Evolutionary conservation across 2,329 filamentous ascomycete genomes (phyloP).

Genomic region (Pseudopyrenochaeta lycopersici): DNA sequence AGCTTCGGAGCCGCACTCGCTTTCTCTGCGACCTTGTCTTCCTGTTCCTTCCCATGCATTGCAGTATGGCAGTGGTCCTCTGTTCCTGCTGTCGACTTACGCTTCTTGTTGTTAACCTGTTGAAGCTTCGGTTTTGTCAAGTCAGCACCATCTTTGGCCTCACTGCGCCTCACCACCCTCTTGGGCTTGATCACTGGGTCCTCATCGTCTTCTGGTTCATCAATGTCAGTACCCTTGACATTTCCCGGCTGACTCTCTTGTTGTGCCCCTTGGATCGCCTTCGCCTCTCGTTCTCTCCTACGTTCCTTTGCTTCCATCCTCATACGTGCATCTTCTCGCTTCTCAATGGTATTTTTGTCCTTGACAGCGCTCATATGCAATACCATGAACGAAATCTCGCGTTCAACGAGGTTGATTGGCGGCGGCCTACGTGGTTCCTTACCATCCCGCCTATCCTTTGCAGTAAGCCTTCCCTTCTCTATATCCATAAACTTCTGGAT

Average conservation of each 20-base stretch:
- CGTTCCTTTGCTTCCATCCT: neutral
- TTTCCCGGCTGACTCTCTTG: neutral
- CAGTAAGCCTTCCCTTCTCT: neutral
- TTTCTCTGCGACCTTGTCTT: neutral
- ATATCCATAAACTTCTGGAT: neutral
- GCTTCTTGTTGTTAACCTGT: no score
- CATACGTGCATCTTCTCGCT: neutral
- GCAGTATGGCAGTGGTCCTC: neutral
- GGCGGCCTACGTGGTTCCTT: neutral
- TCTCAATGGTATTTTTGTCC: neutral
- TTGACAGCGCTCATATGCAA: constrained; percentile 1
- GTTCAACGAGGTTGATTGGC: neutral
- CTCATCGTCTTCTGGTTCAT: neutral
- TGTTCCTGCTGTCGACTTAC: neutral
- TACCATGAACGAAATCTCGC: constrained; percentile 8
- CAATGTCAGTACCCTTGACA: neutral
- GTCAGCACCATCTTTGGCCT: neutral
- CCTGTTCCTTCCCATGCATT: neutral
- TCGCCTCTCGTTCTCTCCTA: neutral
- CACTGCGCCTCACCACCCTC: neutral
- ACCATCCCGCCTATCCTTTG: neutral
- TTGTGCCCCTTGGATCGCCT: neutral
- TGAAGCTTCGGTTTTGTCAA: no score
- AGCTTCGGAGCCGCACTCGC: neutral
- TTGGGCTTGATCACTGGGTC: neutral